These are phyloP conservation scores for Ogataea methanolica DNA, from an alignment of 805 yeast genomes.

Conservation along the genomic window DNA sequence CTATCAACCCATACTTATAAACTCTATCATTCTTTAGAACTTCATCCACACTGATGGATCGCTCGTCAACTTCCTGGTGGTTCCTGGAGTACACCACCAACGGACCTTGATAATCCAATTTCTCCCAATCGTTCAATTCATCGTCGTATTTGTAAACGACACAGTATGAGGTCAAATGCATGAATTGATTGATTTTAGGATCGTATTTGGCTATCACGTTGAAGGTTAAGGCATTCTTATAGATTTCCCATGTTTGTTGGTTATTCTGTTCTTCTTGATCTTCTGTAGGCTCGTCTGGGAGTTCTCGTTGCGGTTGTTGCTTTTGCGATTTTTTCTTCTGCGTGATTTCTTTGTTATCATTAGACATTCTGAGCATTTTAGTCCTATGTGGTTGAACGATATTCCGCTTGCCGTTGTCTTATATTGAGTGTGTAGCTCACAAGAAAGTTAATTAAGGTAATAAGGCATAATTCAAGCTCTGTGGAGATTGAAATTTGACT, in stretches of 20 bases:
- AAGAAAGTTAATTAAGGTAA: too few relatives aligned
- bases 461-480: too few relatives aligned
- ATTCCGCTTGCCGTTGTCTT: too few relatives aligned
- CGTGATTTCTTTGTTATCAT: not conserved
- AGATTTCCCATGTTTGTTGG: slow-evolving; percentile 52
- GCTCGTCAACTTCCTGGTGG: slow-evolving; percentile 4
- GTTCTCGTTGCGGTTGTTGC: not conserved
- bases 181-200: slow-evolving; percentile 60
- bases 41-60: slow-evolving; percentile 12
- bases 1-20: slow-evolving; percentile 64
- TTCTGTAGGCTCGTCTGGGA: not conserved
- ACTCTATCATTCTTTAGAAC: slow-evolving; percentile 34
- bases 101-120: slow-evolving; percentile 67
- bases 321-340: slow-evolving; percentile 5
- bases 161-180: slow-evolving; percentile 67
- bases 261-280: slow-evolving; percentile 39
- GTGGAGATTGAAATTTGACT: too few relatives aligned
- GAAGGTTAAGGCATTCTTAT: slow-evolving; percentile 63
- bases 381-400: too few relatives aligned
- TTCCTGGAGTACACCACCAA: slow-evolving; percentile 51
- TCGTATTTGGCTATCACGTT: slow-evolving; percentile 77
- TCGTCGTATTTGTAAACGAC: slow-evolving; percentile 63
- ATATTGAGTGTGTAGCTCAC: too few relatives aligned
- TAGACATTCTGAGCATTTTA: too few relatives aligned
- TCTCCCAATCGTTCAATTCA: slow-evolving; percentile 60